A percentile compares a stretch with the other conserved stretches of the same genome.
Evolutionary conservation across 164 flowering plant genomes (phyloP).

Genomic region (Stephania japonica): DNA sequence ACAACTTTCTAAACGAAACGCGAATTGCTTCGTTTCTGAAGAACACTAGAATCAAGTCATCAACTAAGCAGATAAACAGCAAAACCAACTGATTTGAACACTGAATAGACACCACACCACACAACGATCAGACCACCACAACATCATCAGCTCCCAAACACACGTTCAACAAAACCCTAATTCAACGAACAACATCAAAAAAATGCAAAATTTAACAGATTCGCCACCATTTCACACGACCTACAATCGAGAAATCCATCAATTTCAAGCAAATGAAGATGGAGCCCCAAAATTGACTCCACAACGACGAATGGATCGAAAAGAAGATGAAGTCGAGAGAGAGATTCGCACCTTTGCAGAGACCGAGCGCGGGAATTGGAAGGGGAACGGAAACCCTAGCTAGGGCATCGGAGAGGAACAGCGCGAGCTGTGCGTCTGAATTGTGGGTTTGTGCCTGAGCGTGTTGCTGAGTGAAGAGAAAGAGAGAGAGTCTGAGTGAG

Average conservation of each 20-base stretch:
- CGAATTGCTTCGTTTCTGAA: not conserved
- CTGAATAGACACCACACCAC: not conserved
- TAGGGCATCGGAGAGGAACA: not conserved
- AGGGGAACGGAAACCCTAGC: slow-evolving; percentile 1
- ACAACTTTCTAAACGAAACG: not conserved
- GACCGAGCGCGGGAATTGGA: not conserved
- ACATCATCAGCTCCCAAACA: no score
- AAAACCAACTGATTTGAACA: not conserved
- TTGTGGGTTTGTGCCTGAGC: not conserved
- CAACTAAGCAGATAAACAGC: not conserved
- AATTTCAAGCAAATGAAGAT: not conserved
- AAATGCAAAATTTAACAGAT: slow-evolving; percentile 2
- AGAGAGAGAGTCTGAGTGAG: not conserved
- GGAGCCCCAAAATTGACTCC: not conserved
- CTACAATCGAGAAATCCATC: not conserved
- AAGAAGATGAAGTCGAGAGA: not conserved
- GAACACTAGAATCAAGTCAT: not conserved
- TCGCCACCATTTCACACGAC: not conserved
- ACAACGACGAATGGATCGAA: not conserved
- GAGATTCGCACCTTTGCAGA: slow-evolving; percentile 1
- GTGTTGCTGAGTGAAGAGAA: not conserved
- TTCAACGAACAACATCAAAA: not conserved
- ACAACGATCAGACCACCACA: not conserved
- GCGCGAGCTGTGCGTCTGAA: not conserved
- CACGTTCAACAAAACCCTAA: not conserved